Evolutionary conservation across 768 basidiomycete genomes (phyloP).

Genomic region (Auricularia sp.): DNA sequence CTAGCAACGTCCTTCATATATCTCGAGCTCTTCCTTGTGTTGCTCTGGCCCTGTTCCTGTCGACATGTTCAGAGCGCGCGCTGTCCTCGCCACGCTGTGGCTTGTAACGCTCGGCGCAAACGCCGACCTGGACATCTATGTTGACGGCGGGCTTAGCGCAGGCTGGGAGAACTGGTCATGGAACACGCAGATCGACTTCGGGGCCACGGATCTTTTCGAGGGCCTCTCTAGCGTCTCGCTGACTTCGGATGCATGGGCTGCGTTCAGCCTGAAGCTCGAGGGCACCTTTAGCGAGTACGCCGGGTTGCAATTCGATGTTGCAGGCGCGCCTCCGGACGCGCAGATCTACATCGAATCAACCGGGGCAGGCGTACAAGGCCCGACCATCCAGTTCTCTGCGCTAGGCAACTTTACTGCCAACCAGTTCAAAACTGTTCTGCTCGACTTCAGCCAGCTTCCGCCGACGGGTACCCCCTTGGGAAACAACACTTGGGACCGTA

Average conservation of each 20-base stretch:
- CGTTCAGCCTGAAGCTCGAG: conserved; percentile 38
- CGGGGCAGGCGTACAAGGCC: conserved; percentile 26
- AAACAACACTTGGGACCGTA: conserved; percentile 38
- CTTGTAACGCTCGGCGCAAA: neutral
- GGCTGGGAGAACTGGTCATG: conserved; percentile 49
- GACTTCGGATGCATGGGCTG: conserved; percentile 33
- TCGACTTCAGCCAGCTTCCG: conserved; percentile 36
- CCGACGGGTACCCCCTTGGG: conserved; percentile 27
- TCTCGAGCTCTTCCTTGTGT: too few relatives aligned
- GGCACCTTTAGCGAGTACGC: conserved; percentile 33
- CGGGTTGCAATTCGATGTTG: conserved; percentile 41
- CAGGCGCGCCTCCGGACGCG: conserved; percentile 35
- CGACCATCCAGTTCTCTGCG: conserved; percentile 33
- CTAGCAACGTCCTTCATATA: too few relatives aligned
- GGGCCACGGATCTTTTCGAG: conserved; percentile 33
- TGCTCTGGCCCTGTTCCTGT: too few relatives aligned
- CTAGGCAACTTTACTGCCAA: conserved; percentile 31
- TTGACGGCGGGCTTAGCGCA: conserved; percentile 30
- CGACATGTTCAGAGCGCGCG: neutral
- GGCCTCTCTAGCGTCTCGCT: conserved; percentile 34
- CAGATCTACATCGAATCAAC: conserved; percentile 32
- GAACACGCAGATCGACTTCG: conserved; percentile 34
- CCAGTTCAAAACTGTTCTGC: conserved; percentile 34
- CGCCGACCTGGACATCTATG: conserved; percentile 22
- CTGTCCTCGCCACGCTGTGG: neutral